These are phyloP conservation scores for Phylloporus arenicola DNA, from an alignment of 768 basidiomycete species.

Conservation along the genomic window DNA sequence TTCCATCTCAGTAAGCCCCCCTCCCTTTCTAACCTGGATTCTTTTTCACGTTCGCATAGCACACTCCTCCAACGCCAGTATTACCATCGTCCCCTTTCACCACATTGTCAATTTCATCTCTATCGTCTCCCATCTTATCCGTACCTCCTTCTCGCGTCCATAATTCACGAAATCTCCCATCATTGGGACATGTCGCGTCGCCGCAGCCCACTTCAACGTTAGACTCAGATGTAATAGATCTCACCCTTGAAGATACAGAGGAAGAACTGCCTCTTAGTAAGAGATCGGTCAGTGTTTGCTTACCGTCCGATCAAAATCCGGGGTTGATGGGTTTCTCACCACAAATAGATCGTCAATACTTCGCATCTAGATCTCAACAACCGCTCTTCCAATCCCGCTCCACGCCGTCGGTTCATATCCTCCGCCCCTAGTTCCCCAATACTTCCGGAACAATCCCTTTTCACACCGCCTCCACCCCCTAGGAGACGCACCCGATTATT, in stretches of 20 bases:
- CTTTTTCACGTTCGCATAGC: constrained; percentile 9
- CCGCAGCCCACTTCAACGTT: background rate
- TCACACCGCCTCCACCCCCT: constrained; percentile 24
- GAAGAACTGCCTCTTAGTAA: constrained; percentile 10
- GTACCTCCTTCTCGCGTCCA: constrained; percentile 5
- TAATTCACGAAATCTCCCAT: constrained; percentile 1
- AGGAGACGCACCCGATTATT: constrained; percentile 7
- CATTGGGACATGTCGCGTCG: background rate
- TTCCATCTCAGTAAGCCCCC: constrained; percentile 12
- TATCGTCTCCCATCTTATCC: constrained; percentile 4
- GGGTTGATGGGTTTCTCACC: background rate
- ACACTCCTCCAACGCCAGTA: background rate
- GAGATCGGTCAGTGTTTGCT: constrained; percentile 16
- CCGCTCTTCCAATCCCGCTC: background rate
- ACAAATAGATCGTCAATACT: background rate
- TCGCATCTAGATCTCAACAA: background rate
- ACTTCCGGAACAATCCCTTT: constrained; percentile 18
- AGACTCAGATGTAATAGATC: constrained; percentile 17
- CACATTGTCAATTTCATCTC: background rate
- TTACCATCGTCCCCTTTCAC: background rate
- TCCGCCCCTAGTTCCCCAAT: constrained; percentile 7
- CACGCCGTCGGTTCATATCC: constrained; percentile 1
- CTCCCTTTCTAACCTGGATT: background rate
- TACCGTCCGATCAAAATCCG: constrained; percentile 1
- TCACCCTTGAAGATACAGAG: constrained; percentile 20